These are phyloP conservation scores for Apiospora marii DNA, from an alignment of 2,329 filamentous ascomycete species.

Conservation along the genomic window DNA sequence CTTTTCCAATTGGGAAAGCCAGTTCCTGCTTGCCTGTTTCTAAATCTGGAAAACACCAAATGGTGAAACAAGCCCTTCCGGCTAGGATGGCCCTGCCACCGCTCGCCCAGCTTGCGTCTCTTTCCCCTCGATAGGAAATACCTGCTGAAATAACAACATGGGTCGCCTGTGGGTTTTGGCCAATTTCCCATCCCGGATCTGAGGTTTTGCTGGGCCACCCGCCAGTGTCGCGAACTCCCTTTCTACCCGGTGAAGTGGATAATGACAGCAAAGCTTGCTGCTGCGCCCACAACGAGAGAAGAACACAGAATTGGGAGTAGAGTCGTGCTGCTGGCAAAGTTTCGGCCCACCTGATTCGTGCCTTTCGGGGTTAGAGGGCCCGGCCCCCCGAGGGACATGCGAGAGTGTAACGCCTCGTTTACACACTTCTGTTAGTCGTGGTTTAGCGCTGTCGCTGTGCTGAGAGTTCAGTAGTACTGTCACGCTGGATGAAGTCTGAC, in stretches of 20 bases:
- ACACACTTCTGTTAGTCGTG: background rate
- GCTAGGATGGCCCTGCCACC: constrained; percentile 10
- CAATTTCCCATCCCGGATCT: constrained; percentile 18
- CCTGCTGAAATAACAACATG: background rate
- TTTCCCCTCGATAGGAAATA: background rate
- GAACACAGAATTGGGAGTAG: background rate
- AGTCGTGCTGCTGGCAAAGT: background rate
- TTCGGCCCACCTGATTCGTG: background rate
- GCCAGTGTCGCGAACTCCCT: constrained; percentile 19
- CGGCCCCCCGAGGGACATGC: constrained; percentile 6
- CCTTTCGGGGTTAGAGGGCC: constrained; percentile 6
- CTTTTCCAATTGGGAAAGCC: constrained; percentile 10
- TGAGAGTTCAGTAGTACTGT: constrained; percentile 1
- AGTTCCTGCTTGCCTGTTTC: background rate
- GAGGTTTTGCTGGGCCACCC: constrained; percentile 19
- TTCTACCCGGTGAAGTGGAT: constrained; percentile 2
- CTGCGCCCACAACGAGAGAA: background rate
- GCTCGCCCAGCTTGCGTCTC: background rate
- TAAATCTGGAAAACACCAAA: constrained; percentile 18
- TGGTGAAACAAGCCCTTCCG: constrained; percentile 18
- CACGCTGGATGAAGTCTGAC: constrained; percentile 4
- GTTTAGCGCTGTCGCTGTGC: background rate
- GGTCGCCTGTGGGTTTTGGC: constrained; percentile 3
- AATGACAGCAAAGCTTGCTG: constrained; percentile 7
- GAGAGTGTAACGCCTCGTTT: background rate